Conservation (phyloP, 805 yeast genomes). For the Lipomyces orientalis region DNA sequence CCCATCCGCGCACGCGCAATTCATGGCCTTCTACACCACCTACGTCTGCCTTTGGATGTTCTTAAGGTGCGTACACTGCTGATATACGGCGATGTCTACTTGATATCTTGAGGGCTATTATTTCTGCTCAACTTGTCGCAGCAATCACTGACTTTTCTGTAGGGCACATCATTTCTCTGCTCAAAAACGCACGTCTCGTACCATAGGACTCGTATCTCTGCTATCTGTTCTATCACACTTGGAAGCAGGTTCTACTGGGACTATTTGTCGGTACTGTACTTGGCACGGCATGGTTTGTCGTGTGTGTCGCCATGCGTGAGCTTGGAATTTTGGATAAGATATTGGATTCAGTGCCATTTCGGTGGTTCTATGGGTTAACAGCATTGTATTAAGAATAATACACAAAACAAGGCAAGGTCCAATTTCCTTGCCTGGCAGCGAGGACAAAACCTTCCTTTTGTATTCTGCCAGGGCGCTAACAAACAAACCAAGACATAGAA, state of each 20-base stretch:
- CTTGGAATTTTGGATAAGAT: constrained; percentile 71
- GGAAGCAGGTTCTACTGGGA: constrained; percentile 78
- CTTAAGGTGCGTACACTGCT: constrained; percentile 22
- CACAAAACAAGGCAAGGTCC: too few species aligned
- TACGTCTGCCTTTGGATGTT: constrained; percentile 46
- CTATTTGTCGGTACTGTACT: constrained; percentile 61
- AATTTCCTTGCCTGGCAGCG: too few species aligned
- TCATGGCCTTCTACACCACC: constrained; percentile 78
- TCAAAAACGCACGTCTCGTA: constrained; percentile 40
- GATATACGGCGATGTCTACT: background rate
- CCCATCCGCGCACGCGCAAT: constrained; percentile 98
- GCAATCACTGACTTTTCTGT: background rate
- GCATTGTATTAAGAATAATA: too few species aligned
- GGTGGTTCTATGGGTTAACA: constrained; percentile 44
- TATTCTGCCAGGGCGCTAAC: too few species aligned
- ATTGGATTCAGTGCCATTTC: constrained; percentile 61
- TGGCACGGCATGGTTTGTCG: constrained; percentile 63
- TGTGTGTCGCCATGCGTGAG: constrained; percentile 62
- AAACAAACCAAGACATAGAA: too few species aligned
- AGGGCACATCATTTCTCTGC: constrained; percentile 44
- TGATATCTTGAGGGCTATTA: background rate
- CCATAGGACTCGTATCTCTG: constrained; percentile 37
- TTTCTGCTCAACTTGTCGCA: background rate
- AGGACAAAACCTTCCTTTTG: too few species aligned
- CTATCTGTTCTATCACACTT: constrained; percentile 77